Base-by-base conservation (phyloP, 129 eudicot species). In the Silybum marianum region DNA sequence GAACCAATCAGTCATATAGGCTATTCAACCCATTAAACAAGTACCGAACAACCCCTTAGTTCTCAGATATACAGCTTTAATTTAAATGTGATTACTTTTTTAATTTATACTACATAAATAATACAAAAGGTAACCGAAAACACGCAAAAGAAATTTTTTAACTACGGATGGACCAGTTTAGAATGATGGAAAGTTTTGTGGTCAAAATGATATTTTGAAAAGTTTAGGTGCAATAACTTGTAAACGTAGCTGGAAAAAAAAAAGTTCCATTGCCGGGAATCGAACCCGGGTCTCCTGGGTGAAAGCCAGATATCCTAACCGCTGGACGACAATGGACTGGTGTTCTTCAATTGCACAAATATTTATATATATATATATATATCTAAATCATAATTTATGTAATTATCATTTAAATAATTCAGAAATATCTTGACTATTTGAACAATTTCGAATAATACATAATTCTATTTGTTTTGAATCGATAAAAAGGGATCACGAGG, bases 271-370 rank as follows among this genome's bases (percentile, higher is more conserved):
- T 95, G 93, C 97, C 97, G 99, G 97, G 97, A 92, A 95, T 92
- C 94, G 97, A 95, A 95, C 98, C 97, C 98, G 97, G 99, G 97
- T 95, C 99, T 85, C 97, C 97, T 95, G 99, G 99, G 97, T 92
- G 97, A 95, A 95, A 95, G 97, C 99, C 97, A 95, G 93, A 91
- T 88, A 95, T 93, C 98, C 98, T 93, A 89, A 91, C 98, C 97
- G 91, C 96, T 93, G 98, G 98, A 93, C 98, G 93, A 93, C 90
- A 88, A 87, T 79, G 93, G 93, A 89, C 32, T 76, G 2, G 3
- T 58, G 66, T 58, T n/a, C 10, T 5, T 58, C 0, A 5, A 5
- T 58, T 58, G 9, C 24, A 58, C n/a, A 58, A n/a, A n/a, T 18
- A 18, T n/a, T 18, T 58, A 58, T 58, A 58, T 58, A 32, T 32